Conservation (phyloP, 768 basidiomycete species). For the Russula olivacea region DNA sequence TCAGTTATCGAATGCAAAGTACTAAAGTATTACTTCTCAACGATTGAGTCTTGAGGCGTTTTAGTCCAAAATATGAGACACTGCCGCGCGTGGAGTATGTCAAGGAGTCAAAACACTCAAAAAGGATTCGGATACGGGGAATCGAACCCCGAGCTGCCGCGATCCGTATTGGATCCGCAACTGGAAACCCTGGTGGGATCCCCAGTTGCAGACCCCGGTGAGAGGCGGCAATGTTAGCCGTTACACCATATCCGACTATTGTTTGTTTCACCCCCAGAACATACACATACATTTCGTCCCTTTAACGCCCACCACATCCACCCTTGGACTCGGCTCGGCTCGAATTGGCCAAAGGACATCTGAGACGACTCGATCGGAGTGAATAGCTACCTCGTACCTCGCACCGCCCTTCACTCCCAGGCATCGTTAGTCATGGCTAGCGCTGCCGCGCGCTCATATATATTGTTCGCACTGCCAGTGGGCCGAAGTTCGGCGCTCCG, state of each 20-base stretch:
- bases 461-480: too few species aligned
- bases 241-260: slow-evolving; percentile 34
- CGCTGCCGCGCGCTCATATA: too few species aligned
- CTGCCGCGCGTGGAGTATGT: not conserved
- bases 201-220: slow-evolving; percentile 10
- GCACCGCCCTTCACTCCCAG: too few species aligned
- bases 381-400: too few species aligned
- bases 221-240: slow-evolving; percentile 37
- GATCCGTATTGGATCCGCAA: not conserved
- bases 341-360: too few species aligned
- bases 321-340: too few species aligned
- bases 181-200: not conserved
- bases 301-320: too few species aligned
- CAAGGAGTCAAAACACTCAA: not conserved
- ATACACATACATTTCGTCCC: not conserved
- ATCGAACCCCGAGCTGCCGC: slow-evolving; percentile 40
- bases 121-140: slow-evolving; percentile 34
- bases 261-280: not conserved
- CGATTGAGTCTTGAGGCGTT: not conserved
- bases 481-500: too few species aligned
- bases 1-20: too few species aligned
- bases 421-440: too few species aligned
- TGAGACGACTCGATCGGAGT: too few species aligned
- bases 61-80: slow-evolving; percentile 10
- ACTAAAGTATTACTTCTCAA: not conserved